phyloP scores from a whole-genome alignment of 129 eudicot species.

The Arctium lappa region DNA sequence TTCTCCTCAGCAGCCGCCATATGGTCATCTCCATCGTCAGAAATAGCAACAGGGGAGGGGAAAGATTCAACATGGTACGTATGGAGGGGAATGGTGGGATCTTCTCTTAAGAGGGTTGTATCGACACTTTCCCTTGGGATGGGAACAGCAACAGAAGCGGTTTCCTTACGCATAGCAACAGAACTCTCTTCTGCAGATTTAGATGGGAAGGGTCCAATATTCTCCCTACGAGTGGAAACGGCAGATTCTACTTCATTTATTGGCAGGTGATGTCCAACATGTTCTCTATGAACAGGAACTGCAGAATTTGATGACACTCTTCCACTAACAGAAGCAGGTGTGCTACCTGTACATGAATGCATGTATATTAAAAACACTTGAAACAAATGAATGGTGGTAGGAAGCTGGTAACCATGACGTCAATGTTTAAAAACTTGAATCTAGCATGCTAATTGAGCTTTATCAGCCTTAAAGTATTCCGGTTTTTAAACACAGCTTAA shows the following conservation, averaged over 20 bases:
- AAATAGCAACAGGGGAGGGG: constrained; percentile 23
- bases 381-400: background rate
- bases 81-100: constrained; percentile 15
- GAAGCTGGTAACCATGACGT: background rate
- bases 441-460: background rate
- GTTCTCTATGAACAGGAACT: constrained; percentile 17
- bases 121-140: constrained; percentile 11
- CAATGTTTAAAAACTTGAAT: background rate
- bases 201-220: constrained; percentile 12
- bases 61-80: constrained; percentile 30
- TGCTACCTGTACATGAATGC: constrained; percentile 30
- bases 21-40: constrained; percentile 43
- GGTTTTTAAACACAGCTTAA: background rate
- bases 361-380: background rate
- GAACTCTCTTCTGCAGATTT: constrained; percentile 22
- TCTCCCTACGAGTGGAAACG: constrained; percentile 19
- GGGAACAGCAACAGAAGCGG: constrained; percentile 11
- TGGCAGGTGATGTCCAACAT: constrained; percentile 13
- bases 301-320: constrained; percentile 23
- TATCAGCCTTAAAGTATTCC: background rate
- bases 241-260: constrained; percentile 24
- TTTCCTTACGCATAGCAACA: constrained; percentile 19
- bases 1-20: constrained; percentile 44
- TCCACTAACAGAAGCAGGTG: constrained; percentile 29
- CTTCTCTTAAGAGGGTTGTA: constrained; percentile 29